Evolutionary conservation across 306 rosid genomes (phyloP), one percentile per base, ranked within the genome.

Genomic region (Cajanus cajan): DNA sequence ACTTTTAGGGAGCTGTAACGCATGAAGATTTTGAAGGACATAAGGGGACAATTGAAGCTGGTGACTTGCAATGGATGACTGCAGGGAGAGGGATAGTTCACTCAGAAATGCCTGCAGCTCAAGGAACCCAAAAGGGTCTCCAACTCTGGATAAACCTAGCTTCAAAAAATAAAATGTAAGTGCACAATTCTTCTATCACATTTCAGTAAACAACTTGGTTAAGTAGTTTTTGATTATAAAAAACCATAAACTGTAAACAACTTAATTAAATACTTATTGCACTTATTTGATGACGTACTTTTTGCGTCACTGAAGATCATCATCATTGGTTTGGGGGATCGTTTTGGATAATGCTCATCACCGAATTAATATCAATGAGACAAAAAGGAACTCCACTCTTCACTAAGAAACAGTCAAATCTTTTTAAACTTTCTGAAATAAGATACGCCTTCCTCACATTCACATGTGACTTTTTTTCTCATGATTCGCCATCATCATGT

Each of bases 61-160:
- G 99, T 80, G 99, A 93, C 77, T 73, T 95, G 79, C 99, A 95
- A 12, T 95, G 99, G 99, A 95, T 95, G 99, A 95, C 99, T 52
- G 99, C 99, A 31, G 99, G 99, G 3, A 90, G 86, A 91, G 99
- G 99, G 7, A 93, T 95, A 5, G 90, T 95, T 78, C 99, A 95
- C 81, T 95, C 99, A 10, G 98, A 95, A 85, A 93, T 93, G 98
- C 94, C 99, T 76, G 90, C 93, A 12, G 41, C 91, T 50, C 96
- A 91, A 71, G 98, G 98, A 19, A 89, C 95, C 19, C 98, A 95
- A 74, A 90, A 82, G 90, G 99, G 99, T 71, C 68, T 95, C 0
- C 99, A 95, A 33, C 78, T 95, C 6, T 95, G 99, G 99, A 93
- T 95, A 72, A 95, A 95, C 58, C 95, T 95, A 33, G 78, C 99